Conservation (phyloP, 1,284 basidiomycete species). For the Earliella scabrosa region DNA sequence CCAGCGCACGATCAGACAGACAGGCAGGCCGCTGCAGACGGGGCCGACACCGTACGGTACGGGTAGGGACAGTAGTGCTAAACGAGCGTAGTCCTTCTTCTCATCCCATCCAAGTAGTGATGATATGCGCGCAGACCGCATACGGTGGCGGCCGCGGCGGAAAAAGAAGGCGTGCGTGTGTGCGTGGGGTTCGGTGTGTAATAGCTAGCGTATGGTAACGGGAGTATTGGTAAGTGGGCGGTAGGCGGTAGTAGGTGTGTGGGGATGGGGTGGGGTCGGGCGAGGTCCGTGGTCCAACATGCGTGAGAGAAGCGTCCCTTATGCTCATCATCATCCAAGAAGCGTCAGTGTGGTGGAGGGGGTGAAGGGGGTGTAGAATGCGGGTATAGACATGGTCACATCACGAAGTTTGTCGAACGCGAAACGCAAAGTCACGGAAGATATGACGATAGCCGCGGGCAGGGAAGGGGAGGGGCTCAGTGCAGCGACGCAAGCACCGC, state of each 20-base stretch:
- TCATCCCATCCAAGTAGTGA: not conserved
- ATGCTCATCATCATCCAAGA: not conserved
- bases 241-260: not conserved
- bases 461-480: too few relatives aligned
- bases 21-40: too few relatives aligned
- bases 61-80: constrained; percentile 13
- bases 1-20: not conserved
- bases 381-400: not conserved
- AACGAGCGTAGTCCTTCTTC: constrained; percentile 1
- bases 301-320: constrained; percentile 17
- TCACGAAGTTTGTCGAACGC: too few relatives aligned
- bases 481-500: constrained; percentile 13
- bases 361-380: too few relatives aligned
- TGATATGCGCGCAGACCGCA: not conserved
- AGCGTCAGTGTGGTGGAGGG: not conserved
- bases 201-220: constrained; percentile 1
- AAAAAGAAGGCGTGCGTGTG: too few relatives aligned
- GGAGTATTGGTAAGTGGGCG: constrained; percentile 2
- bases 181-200: too few relatives aligned
- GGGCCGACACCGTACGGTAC: not conserved
- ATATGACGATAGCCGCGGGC: too few relatives aligned
- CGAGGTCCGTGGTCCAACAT: constrained; percentile 10
- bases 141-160: too few relatives aligned
- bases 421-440: too few relatives aligned
- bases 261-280: not conserved